phyloP scores from a whole-genome alignment of 2,329 filamentous ascomycete genomes.

The Myotisia sp. region DNA sequence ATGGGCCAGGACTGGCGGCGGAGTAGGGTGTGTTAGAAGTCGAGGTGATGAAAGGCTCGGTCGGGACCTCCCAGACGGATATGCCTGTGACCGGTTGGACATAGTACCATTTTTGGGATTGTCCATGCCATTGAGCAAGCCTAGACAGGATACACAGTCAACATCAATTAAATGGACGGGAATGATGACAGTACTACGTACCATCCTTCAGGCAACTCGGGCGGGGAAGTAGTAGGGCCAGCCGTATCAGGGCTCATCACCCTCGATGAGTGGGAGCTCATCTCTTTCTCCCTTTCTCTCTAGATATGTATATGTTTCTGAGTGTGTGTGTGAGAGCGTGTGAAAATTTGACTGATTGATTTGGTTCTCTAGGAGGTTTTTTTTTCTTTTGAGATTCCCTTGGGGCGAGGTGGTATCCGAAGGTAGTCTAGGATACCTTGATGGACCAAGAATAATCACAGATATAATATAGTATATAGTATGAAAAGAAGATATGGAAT shows the following conservation, averaged over 20 bases:
- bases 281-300: slow-evolving; percentile 2
- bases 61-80: slow-evolving; percentile 29
- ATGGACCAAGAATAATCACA: no score
- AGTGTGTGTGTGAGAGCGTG: no score
- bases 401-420: no score
- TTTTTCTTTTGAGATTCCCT: no score
- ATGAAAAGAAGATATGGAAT: no score
- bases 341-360: no score
- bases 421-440: no score
- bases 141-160: slow-evolving; percentile 13
- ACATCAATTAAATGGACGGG: background rate
- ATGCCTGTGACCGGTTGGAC: slow-evolving; percentile 27
- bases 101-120: slow-evolving; percentile 26
- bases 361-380: no score
- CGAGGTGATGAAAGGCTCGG: slow-evolving; percentile 25
- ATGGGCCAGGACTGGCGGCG: slow-evolving; percentile 13
- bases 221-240: slow-evolving; percentile 26
- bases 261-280: slow-evolving; percentile 12
- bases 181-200: slow-evolving; percentile 16
- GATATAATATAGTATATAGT: no score
- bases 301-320: slow-evolving; percentile 6
- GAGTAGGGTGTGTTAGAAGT: slow-evolving; percentile 18
- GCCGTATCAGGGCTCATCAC: slow-evolving; percentile 22
- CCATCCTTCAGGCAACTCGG: slow-evolving; percentile 27
- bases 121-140: slow-evolving; percentile 29